Conservation (phyloP, 352 stramenopile species). For the Phytophthora cactorum region DNA sequence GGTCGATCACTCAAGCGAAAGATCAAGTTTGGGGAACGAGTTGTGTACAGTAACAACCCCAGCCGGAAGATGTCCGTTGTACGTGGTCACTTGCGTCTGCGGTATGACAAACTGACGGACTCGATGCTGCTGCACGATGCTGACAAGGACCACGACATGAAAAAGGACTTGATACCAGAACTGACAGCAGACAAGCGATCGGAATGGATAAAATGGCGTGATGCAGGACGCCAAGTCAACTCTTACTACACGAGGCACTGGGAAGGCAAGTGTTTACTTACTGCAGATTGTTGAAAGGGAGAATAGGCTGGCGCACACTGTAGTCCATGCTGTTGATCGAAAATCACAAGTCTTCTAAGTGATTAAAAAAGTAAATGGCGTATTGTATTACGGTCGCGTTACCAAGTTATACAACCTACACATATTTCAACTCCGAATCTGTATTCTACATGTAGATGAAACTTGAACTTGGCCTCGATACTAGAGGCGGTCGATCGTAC, state of each 20-base stretch:
- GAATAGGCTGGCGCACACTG: background rate
- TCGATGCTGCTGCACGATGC: conserved; percentile 49
- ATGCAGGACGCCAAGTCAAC: conserved; percentile 45
- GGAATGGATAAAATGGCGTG: conserved; percentile 18
- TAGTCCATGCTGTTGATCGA: background rate
- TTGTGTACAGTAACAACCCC: conserved; percentile 68
- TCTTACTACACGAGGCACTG: conserved; percentile 64
- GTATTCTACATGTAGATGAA: too few relatives aligned
- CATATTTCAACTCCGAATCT: too few relatives aligned
- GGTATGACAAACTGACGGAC: conserved; percentile 48
- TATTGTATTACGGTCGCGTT: too few relatives aligned
- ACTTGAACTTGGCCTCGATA: too few relatives aligned
- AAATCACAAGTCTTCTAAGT: too few relatives aligned
- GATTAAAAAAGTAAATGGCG: too few relatives aligned
- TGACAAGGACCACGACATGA: conserved; percentile 45
- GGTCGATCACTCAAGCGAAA: conserved; percentile 51
- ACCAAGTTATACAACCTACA: too few relatives aligned
- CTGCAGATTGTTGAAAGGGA: conserved; percentile 29
- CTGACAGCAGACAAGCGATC: conserved; percentile 21
- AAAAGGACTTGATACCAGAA: conserved; percentile 40
- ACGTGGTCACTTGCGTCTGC: conserved; percentile 41
- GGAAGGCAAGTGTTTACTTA: conserved; percentile 44
- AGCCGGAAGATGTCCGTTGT: conserved; percentile 50
- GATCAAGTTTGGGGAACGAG: conserved; percentile 35
- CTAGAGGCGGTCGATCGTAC: too few relatives aligned